Conservation (phyloP, 768 basidiomycete species). For the Tephrocybe sp. region DNA sequence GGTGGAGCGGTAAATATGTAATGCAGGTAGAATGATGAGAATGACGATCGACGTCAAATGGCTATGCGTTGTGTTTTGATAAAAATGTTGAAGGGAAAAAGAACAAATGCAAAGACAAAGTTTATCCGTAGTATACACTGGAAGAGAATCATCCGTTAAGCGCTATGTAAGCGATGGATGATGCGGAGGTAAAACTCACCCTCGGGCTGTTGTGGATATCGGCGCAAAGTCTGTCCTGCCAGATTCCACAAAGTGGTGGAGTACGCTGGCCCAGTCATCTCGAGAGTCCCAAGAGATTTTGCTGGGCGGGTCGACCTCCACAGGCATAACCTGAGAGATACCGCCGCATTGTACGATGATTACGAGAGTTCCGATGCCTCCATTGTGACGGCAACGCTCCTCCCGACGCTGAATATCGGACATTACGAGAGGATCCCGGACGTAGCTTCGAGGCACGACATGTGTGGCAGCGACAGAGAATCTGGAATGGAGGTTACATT, state of each 20-base stretch:
- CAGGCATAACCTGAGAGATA: constrained; percentile 81
- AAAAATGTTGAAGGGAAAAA: constrained; percentile 4
- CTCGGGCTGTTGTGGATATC: constrained; percentile 73
- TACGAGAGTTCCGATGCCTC: constrained; percentile 74
- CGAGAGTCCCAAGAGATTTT: constrained; percentile 76
- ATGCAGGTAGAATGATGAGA: constrained; percentile 10
- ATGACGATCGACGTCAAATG: constrained; percentile 20
- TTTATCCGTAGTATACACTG: constrained; percentile 45
- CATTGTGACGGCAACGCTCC: constrained; percentile 70
- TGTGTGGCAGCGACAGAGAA: constrained; percentile 70
- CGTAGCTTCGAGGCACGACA: constrained; percentile 66
- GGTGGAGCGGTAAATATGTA: background rate
- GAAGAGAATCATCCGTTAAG: constrained; percentile 7
- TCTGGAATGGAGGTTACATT: constrained; percentile 30
- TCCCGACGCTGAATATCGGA: constrained; percentile 78
- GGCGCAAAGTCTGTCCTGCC: constrained; percentile 79
- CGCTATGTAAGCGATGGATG: constrained; percentile 8
- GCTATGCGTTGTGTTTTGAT: constrained; percentile 1
- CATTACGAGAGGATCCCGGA: constrained; percentile 73
- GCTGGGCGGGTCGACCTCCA: constrained; percentile 76
- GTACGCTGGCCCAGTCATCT: constrained; percentile 69
- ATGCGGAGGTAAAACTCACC: constrained; percentile 46
- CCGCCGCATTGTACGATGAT: constrained; percentile 75
- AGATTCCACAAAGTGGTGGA: constrained; percentile 67
- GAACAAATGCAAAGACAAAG: background rate